These are phyloP conservation scores for Fomitopsis pulvina DNA, from an alignment of 768 basidiomycete species.

Conservation along the genomic window DNA sequence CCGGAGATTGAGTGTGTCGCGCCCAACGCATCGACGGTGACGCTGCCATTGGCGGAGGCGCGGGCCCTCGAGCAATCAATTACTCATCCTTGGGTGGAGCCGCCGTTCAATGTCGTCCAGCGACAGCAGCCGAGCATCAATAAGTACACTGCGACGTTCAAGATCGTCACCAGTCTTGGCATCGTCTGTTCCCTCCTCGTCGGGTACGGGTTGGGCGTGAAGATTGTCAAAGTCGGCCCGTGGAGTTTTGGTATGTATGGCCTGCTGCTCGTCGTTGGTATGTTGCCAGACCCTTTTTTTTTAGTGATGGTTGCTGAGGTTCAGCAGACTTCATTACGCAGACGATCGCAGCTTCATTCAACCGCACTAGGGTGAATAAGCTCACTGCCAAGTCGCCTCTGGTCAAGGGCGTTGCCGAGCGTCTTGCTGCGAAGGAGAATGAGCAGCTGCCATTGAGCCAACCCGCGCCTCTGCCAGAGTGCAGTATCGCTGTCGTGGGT, in stretches of 20 bases:
- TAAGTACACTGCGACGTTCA: conserved; percentile 3
- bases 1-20: conserved; percentile 9
- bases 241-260: conserved; percentile 12
- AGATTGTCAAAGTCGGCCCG: conserved; percentile 8
- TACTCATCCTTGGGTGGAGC: conserved; percentile 10
- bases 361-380: conserved; percentile 10
- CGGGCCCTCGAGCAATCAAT: background rate
- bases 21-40: conserved; percentile 1
- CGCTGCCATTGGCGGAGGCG: conserved; percentile 4
- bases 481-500: conserved; percentile 14
- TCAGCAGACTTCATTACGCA: conserved; percentile 9
- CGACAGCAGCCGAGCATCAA: conserved; percentile 4
- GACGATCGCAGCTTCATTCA: conserved; percentile 9
- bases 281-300: background rate
- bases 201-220: conserved; percentile 8
- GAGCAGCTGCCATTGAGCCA: background rate
- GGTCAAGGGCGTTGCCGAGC: conserved; percentile 5
- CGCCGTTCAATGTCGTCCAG: conserved; percentile 9
- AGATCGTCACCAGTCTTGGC: conserved; percentile 4
- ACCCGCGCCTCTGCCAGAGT: conserved; percentile 6
- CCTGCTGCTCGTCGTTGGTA: conserved; percentile 9
- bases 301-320: no score
- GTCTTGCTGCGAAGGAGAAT: background rate
- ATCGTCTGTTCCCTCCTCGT: conserved; percentile 5
- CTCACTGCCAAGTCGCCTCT: conserved; percentile 7